A percentile compares a stretch with the other conserved stretches of the same genome.
Evolutionary conservation across 345 rosid genomes (phyloP).

Genomic region (Dipteronia dyeriana): DNA sequence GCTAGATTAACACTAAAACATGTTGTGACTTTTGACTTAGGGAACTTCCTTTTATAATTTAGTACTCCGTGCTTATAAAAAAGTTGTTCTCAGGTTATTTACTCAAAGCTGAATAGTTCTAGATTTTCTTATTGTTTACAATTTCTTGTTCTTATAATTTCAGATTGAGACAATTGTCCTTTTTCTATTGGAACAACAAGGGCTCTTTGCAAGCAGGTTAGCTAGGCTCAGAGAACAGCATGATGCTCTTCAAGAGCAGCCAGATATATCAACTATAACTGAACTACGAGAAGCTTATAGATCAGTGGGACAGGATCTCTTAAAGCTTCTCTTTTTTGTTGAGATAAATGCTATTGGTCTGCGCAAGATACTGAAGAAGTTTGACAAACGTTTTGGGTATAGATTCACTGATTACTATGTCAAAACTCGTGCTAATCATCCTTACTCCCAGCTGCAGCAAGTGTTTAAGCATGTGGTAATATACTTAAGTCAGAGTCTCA

Average conservation of each 20-base stretch:
- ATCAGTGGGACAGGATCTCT: slow-evolving; percentile 72
- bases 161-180: slow-evolving; percentile 97
- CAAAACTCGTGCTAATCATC: slow-evolving; percentile 97
- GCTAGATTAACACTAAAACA: not conserved
- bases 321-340: slow-evolving; percentile 78
- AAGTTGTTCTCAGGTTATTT: not conserved
- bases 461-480: slow-evolving; percentile 99
- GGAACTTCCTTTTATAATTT: slow-evolving; percentile 7
- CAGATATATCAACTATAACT: slow-evolving; percentile 62
- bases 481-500: slow-evolving; percentile 6
- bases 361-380: slow-evolving; percentile 94
- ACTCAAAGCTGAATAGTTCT: not conserved
- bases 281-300: slow-evolving; percentile 78
- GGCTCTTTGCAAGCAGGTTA: slow-evolving; percentile 74
- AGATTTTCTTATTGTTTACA: not conserved
- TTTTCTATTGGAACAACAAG: slow-evolving; percentile 96
- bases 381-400: slow-evolving; percentile 94
- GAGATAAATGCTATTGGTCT: slow-evolving; percentile 93
- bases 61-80: slow-evolving; percentile 6
- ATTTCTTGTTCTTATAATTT: slow-evolving; percentile 25
- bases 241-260: slow-evolving; percentile 62
- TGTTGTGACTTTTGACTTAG: not conserved
- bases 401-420: slow-evolving; percentile 91
- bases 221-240: slow-evolving; percentile 62
- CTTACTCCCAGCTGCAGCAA: slow-evolving; percentile 98